phyloP scores from a whole-genome alignment of 2,329 filamentous ascomycete species.

The Colletotrichum neosansevieriae region DNA sequence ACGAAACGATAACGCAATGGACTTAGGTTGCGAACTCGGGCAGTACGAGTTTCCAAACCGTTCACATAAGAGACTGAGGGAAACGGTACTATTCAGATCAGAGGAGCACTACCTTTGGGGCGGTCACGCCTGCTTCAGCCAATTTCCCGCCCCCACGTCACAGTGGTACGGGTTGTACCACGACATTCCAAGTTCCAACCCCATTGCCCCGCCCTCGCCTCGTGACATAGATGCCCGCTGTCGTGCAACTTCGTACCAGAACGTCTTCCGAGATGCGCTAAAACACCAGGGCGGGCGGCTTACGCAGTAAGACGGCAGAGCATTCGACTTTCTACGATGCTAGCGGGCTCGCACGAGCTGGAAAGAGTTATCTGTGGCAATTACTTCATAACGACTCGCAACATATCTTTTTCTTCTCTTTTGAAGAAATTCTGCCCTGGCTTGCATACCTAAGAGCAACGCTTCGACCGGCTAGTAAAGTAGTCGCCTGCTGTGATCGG shows the following conservation, averaged over 20 bases:
- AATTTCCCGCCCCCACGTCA: slow-evolving; percentile 33
- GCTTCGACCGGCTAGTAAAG: slow-evolving; percentile 1
- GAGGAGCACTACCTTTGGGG: neutral
- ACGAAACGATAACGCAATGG: too few species aligned
- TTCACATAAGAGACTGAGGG: neutral
- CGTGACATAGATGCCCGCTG: slow-evolving; percentile 16
- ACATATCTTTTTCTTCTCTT: too few species aligned
- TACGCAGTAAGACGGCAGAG: slow-evolving; percentile 20
- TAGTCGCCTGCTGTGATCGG: neutral
- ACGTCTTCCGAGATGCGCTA: slow-evolving; percentile 2
- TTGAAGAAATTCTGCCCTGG: too few species aligned
- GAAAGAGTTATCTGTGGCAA: neutral
- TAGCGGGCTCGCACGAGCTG: neutral
- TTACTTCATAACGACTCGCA: too few species aligned
- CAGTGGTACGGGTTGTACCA: too few species aligned
- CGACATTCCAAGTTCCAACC: neutral
- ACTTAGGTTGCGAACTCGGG: too few species aligned
- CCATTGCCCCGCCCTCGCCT: slow-evolving; percentile 24
- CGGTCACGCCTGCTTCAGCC: slow-evolving; percentile 6
- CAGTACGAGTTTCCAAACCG: neutral
- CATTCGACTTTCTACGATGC: neutral
- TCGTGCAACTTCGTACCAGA: neutral
- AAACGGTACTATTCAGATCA: neutral
- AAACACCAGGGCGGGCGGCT: too few species aligned
- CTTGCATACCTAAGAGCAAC: neutral